Conservation (phyloP, 768 basidiomycete genomes). For the Rickenella mellea region DNA sequence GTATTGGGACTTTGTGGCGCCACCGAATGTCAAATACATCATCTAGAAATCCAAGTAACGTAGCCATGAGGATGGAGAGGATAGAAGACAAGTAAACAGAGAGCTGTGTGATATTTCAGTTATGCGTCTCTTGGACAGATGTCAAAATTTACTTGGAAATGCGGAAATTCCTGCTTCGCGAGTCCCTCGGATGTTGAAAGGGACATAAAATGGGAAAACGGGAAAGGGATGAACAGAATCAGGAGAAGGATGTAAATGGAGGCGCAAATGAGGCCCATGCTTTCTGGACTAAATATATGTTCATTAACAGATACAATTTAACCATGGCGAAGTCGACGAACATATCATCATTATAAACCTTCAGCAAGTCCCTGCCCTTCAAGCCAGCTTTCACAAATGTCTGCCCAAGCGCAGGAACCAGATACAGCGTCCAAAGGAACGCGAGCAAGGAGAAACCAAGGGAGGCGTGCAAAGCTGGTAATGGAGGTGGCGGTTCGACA, state of each 20-base stretch:
- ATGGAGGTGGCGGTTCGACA: constrained; percentile 54
- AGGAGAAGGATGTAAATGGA: constrained; percentile 79
- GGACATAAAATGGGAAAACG: constrained; percentile 69
- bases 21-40: constrained; percentile 98
- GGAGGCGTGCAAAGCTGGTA: constrained; percentile 69
- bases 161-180: constrained; percentile 60
- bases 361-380: constrained; percentile 81
- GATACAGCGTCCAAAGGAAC: constrained; percentile 62
- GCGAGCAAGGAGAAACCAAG: constrained; percentile 81
- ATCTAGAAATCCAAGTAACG: constrained; percentile 90
- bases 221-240: constrained; percentile 91
- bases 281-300: constrained; percentile 65
- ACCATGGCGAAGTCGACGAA: constrained; percentile 23
- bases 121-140: neutral
- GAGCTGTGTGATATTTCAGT: constrained; percentile 36
- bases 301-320: neutral
- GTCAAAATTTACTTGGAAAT: constrained; percentile 55
- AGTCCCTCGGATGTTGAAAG: constrained; percentile 45
- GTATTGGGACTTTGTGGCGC: constrained; percentile 96
- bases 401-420: constrained; percentile 77
- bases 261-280: constrained; percentile 85
- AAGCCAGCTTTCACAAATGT: constrained; percentile 76
- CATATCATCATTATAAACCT: constrained; percentile 67
- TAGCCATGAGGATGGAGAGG: constrained; percentile 86
- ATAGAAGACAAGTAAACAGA: constrained; percentile 89